These are phyloP conservation scores for Lachancea cidri DNA, from an alignment of 805 yeast genomes.

Conservation along the genomic window DNA sequence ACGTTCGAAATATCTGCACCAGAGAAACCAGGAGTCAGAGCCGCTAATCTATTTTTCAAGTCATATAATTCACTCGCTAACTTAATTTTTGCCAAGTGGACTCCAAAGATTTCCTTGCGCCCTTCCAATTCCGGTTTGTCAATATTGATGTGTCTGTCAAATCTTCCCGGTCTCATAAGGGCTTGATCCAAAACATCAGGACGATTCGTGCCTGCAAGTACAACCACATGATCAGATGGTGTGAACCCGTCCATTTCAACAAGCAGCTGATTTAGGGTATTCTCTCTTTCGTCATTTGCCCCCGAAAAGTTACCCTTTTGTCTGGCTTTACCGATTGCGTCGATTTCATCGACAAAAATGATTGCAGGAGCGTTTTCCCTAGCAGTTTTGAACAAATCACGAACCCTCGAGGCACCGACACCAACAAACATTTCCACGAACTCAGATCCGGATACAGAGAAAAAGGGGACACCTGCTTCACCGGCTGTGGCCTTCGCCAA, in stretches of 20 bases:
- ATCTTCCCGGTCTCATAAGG: conserved; percentile 89
- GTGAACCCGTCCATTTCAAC: conserved; percentile 97
- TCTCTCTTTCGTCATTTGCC: conserved; percentile 88
- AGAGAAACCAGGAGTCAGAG: conserved; percentile 90
- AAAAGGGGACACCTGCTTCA: conserved; percentile 92
- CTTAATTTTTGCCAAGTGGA: conserved; percentile 64
- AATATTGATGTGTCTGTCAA: conserved; percentile 81
- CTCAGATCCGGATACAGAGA: conserved; percentile 88
- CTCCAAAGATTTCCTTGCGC: conserved; percentile 77
- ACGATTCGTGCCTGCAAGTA: conserved; percentile 91
- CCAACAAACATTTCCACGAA: conserved; percentile 97
- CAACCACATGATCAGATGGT: conserved; percentile 85
- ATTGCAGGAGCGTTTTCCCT: conserved; percentile 87
- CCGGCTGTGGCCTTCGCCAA: conserved; percentile 95
- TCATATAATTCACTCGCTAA: conserved; percentile 45
- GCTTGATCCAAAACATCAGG: conserved; percentile 90
- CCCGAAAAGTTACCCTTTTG: conserved; percentile 69
- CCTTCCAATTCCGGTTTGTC: conserved; percentile 89
- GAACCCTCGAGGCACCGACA: conserved; percentile 92
- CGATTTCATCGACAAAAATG: conserved; percentile 90
- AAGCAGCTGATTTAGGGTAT: conserved; percentile 83
- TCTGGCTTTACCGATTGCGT: conserved; percentile 89
- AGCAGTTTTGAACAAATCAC: conserved; percentile 87
- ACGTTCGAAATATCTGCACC: conserved; percentile 96
- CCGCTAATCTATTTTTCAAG: conserved; percentile 79